Conservation (phyloP, 2,329 filamentous ascomycete genomes). For the Ophiostoma sp. region DNA sequence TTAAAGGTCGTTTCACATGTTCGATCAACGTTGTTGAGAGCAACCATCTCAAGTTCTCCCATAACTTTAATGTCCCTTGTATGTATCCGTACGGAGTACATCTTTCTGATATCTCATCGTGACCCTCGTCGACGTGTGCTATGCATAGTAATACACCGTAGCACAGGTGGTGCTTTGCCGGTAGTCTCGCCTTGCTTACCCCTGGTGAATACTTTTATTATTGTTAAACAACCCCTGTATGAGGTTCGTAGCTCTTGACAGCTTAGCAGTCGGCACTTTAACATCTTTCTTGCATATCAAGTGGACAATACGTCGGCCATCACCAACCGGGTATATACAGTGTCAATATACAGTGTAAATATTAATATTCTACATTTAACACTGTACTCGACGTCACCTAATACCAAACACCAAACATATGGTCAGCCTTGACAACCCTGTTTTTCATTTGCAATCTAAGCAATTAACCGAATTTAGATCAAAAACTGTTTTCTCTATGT, state of each 20-base stretch:
- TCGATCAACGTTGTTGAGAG: not conserved
- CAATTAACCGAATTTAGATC: too few species aligned
- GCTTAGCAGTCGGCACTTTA: not conserved
- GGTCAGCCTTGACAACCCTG: not conserved
- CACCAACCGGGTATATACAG: not conserved
- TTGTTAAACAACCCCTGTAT: not conserved
- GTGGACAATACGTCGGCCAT: not conserved
- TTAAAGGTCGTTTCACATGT: not conserved
- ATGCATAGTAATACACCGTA: not conserved
- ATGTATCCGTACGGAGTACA: not conserved
- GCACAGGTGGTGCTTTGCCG: not conserved
- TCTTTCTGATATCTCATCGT: not conserved
- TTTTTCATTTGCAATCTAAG: not conserved
- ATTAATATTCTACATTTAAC: not conserved
- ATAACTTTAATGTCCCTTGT: not conserved
- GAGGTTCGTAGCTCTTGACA: not conserved
- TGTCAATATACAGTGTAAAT: not conserved
- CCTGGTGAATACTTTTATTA: not conserved
- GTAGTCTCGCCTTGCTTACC: not conserved
- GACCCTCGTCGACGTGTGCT: not conserved
- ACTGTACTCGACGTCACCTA: not conserved
- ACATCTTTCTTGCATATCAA: not conserved
- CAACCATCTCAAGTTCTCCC: not conserved
- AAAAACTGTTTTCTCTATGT: too few species aligned
- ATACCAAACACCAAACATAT: not conserved